A percentile compares a stretch with the other conserved stretches of the same genome.
Evolutionary conservation across 768 basidiomycete species (phyloP).

Genomic region (Leccinum arenicola): DNA sequence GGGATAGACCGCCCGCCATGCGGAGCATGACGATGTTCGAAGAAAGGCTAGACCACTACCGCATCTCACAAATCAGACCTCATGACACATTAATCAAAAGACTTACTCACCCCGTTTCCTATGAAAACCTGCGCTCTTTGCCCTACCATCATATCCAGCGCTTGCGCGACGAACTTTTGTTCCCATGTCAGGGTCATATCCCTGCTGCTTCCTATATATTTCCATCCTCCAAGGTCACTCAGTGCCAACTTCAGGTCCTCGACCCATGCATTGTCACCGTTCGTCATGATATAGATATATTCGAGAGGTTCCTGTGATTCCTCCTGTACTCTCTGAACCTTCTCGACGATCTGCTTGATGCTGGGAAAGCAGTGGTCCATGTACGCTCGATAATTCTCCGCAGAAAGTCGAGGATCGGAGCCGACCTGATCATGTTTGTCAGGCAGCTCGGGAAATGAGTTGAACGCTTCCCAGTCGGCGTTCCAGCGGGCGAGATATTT

Average conservation of each 20-base stretch:
- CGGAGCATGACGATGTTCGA: constrained; percentile 40
- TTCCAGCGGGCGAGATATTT: constrained; percentile 31
- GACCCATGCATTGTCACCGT: constrained; percentile 41
- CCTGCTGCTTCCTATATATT: constrained; percentile 35
- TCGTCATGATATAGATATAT: constrained; percentile 47
- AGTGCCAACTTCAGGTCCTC: constrained; percentile 36
- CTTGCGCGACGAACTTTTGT: constrained; percentile 43
- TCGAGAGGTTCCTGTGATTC: constrained; percentile 27
- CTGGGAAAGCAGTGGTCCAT: constrained; percentile 42
- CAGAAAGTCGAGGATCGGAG: constrained; percentile 22
- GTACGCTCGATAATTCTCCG: constrained; percentile 28
- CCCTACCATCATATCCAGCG: constrained; percentile 50
- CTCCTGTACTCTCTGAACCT: constrained; percentile 33
- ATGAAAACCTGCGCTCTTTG: constrained; percentile 46
- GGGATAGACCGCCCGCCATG: constrained; percentile 23
- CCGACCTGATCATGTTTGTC: constrained; percentile 35
- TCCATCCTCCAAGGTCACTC: constrained; percentile 33
- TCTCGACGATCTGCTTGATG: constrained; percentile 38
- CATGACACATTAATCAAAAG: neutral
- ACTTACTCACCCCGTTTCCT: constrained; percentile 46
- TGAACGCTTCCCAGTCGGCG: constrained; percentile 42
- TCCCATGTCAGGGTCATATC: constrained; percentile 41
- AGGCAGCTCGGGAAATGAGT: constrained; percentile 38
- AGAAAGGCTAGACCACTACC: constrained; percentile 40
- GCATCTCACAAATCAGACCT: neutral